Evolutionary conservation across 208 protist genomes (phyloP).

Genomic region (Wallacemonas sp.): DNA sequence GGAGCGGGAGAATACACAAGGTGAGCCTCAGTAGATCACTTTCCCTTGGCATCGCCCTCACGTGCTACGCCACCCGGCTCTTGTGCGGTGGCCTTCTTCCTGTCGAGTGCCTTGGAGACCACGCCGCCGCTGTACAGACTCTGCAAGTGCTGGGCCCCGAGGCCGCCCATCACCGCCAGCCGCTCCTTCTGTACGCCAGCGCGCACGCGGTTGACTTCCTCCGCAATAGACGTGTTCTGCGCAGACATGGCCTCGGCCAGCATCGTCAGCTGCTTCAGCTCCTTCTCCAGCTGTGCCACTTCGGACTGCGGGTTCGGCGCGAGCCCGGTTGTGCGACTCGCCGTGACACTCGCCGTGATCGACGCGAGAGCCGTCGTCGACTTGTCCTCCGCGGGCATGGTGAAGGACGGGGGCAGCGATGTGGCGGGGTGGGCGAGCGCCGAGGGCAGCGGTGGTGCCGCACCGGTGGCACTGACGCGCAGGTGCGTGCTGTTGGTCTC

Average conservation of each 20-base stretch:
- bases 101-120: conserved; percentile 8
- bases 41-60: no score
- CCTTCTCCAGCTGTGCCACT: conserved; percentile 53
- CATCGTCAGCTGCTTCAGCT: conserved; percentile 47
- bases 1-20: no score
- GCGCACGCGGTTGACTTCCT: conserved; percentile 55
- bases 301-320: conserved; percentile 46
- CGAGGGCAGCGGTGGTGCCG: not conserved
- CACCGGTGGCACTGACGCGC: not conserved
- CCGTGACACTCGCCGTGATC: no score
- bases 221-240: conserved; percentile 62
- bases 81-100: not conserved
- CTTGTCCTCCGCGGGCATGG: no score
- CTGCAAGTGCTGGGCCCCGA: conserved; percentile 15
- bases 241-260: conserved; percentile 48
- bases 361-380: no score
- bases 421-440: no score
- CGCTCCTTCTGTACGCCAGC: conserved; percentile 49
- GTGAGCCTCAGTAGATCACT: no score
- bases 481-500: conserved; percentile 5
- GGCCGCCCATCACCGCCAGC: conserved; percentile 60
- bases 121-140: not conserved
- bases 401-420: not conserved
- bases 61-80: no score
- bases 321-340: no score